These are phyloP conservation scores for Boletales sp. DNA, from an alignment of 768 basidiomycete genomes.

Conservation along the genomic window DNA sequence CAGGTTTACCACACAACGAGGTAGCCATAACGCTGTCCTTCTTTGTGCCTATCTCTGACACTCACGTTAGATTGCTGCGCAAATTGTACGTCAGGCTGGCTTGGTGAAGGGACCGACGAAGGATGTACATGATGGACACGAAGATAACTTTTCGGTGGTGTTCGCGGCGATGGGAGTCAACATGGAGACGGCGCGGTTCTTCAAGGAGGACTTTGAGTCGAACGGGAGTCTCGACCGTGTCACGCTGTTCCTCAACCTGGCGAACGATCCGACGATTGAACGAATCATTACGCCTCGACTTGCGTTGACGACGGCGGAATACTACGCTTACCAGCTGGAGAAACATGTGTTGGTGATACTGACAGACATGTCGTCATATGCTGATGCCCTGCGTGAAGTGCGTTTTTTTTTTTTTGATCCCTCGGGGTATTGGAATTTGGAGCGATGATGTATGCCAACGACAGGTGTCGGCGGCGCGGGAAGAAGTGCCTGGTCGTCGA, in stretches of 20 bases:
- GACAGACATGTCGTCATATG: slow-evolving; percentile 99
- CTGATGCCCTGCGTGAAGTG: slow-evolving; percentile 92
- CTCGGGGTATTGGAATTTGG: slow-evolving; percentile 11
- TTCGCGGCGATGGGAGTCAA: slow-evolving; percentile 99
- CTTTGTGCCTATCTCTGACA: slow-evolving; percentile 21
- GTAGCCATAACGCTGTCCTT: slow-evolving; percentile 39
- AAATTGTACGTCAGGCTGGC: slow-evolving; percentile 99
- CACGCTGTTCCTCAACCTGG: slow-evolving; percentile 96
- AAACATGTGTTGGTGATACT: slow-evolving; percentile 99
- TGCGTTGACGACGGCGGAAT: slow-evolving; percentile 97
- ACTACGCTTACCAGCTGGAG: slow-evolving; percentile 99
- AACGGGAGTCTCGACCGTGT: slow-evolving; percentile 97
- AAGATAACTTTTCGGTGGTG: slow-evolving; percentile 99
- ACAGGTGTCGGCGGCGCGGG: slow-evolving; percentile 91
- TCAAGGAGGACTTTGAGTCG: slow-evolving; percentile 99
- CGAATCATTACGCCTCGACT: slow-evolving; percentile 99
- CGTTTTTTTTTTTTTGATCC: slow-evolving; percentile 22
- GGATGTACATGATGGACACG: slow-evolving; percentile 97
- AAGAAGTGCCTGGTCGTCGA: slow-evolving; percentile 98
- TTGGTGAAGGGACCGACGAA: slow-evolving; percentile 96
- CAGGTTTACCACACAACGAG: slow-evolving; percentile 98
- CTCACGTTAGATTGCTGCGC: slow-evolving; percentile 83
- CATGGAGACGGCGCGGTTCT: slow-evolving; percentile 99
- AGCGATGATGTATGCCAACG: slow-evolving; percentile 7
- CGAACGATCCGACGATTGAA: slow-evolving; percentile 99